These are phyloP conservation scores for Ogataea nonfermentans DNA, from an alignment of 805 yeast species.

Conservation along the genomic window DNA sequence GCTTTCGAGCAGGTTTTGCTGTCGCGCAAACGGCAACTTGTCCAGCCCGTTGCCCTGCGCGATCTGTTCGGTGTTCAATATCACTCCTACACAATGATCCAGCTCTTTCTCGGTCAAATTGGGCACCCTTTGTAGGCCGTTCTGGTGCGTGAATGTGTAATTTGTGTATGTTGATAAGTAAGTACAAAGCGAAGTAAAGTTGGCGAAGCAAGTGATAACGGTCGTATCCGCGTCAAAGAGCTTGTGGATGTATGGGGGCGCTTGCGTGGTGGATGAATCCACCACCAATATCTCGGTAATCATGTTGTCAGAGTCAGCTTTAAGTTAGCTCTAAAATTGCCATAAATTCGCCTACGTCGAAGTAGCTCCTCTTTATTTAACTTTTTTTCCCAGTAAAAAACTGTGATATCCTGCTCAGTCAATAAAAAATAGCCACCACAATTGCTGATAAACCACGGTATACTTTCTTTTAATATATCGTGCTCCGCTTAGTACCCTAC, in stretches of 20 bases:
- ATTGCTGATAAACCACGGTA: too few species aligned
- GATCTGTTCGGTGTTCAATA: conserved; percentile 17
- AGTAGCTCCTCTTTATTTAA: neutral
- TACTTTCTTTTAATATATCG: too few species aligned
- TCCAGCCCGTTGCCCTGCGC: conserved; percentile 3
- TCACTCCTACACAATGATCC: conserved; percentile 22
- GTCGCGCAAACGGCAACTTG: conserved; percentile 8
- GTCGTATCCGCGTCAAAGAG: conserved; percentile 11
- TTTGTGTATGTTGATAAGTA: conserved; percentile 14
- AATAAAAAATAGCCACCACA: too few species aligned
- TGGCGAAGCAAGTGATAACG: conserved; percentile 9
- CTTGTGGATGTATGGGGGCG: conserved; percentile 12
- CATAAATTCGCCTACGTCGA: neutral
- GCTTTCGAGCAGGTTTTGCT: conserved; percentile 15
- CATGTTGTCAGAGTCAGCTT: conserved; percentile 4
- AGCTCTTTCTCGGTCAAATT: conserved; percentile 23
- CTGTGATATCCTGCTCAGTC: too few species aligned
- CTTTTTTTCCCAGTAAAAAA: too few species aligned
- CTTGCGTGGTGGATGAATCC: conserved; percentile 2
- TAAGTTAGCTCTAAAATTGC: neutral
- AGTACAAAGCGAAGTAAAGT: conserved; percentile 12
- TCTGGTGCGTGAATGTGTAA: conserved; percentile 12
- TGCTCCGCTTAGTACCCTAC: neutral
- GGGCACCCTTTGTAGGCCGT: conserved; percentile 8
- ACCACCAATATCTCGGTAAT: conserved; percentile 15